These are phyloP conservation scores for Diaporthe sp. DNA, from an alignment of 2,329 filamentous ascomycete genomes.

Conservation along the genomic window DNA sequence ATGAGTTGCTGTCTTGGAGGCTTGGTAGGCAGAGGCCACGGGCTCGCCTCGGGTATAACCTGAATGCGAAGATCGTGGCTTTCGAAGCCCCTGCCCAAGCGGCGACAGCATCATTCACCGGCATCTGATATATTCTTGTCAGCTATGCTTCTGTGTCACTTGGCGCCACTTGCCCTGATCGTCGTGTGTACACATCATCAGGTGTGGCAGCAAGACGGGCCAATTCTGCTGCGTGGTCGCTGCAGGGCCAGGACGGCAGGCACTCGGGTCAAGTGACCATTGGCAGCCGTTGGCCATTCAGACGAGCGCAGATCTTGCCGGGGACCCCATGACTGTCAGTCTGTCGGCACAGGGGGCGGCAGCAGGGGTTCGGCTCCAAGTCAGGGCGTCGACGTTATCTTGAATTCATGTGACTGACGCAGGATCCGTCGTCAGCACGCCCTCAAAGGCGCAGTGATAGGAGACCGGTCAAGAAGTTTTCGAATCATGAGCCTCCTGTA, in stretches of 20 bases:
- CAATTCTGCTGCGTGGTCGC: neutral
- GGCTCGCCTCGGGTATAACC: neutral
- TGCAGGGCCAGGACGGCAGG: slow-evolving; percentile 21
- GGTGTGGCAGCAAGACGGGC: slow-evolving; percentile 26
- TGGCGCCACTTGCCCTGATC: slow-evolving; percentile 27
- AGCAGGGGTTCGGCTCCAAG: slow-evolving; percentile 16
- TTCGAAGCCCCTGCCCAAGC: neutral
- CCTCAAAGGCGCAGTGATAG: slow-evolving; percentile 4
- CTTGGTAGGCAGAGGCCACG: neutral
- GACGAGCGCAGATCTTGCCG: slow-evolving; percentile 23
- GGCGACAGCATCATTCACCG: slow-evolving; percentile 4
- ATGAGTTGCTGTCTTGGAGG: neutral
- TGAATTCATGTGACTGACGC: slow-evolving; percentile 29
- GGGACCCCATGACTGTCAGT: slow-evolving; percentile 31
- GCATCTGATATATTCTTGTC: neutral
- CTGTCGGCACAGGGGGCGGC: slow-evolving; percentile 28
- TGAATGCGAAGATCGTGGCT: slow-evolving; percentile 3
- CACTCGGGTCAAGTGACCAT: slow-evolving; percentile 37
- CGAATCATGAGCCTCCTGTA: slow-evolving; percentile 29
- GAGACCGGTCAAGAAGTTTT: slow-evolving; percentile 27
- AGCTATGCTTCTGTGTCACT: slow-evolving; percentile 1
- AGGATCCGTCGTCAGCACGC: slow-evolving; percentile 20
- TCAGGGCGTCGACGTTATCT: slow-evolving; percentile 19
- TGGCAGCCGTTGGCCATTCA: slow-evolving; percentile 33
- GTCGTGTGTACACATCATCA: slow-evolving; percentile 17